These are phyloP conservation scores for Suhomyces tanzawaensis DNA, from an alignment of 805 yeast species.

Conservation along the genomic window DNA sequence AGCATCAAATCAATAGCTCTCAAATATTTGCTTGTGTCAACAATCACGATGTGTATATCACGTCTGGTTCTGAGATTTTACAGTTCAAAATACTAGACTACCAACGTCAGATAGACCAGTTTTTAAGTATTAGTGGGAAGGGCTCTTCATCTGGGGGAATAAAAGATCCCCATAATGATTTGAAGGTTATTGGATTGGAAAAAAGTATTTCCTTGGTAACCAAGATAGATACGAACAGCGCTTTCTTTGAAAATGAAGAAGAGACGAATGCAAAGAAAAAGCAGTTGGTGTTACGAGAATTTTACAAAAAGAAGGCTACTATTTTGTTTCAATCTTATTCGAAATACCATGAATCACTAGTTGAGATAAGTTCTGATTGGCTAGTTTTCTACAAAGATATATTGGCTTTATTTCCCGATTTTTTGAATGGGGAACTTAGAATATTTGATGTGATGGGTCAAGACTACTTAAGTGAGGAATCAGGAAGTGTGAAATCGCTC, in stretches of 20 bases:
- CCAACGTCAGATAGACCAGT: constrained; percentile 39
- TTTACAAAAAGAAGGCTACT: constrained; percentile 32
- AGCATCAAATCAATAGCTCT: constrained; percentile 30
- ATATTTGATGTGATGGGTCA: constrained; percentile 9
- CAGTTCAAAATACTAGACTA: constrained; percentile 27
- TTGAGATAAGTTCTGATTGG: constrained; percentile 43
- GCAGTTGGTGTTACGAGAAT: constrained; percentile 32
- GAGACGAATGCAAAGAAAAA: constrained; percentile 24
- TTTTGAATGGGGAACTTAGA: constrained; percentile 26
- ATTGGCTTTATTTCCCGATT: constrained; percentile 37
- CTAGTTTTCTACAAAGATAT: constrained; percentile 33
- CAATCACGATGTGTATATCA: constrained; percentile 16
- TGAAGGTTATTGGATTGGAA: constrained; percentile 30
- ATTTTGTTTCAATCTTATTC: constrained; percentile 32
- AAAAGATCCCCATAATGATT: constrained; percentile 28
- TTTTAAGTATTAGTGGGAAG: constrained; percentile 23
- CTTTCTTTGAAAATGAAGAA: constrained; percentile 20
- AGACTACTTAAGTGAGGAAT: constrained; percentile 7
- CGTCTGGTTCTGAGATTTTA: constrained; percentile 29
- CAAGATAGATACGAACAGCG: constrained; percentile 22
- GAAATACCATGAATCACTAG: constrained; percentile 38
- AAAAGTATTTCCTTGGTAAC: constrained; percentile 32
- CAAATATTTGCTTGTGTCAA: constrained; percentile 17
- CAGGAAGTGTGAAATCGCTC: constrained; percentile 12
- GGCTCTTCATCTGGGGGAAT: constrained; percentile 12